These are phyloP conservation scores for Trichosporon faecale DNA, from an alignment of 1,284 basidiomycete genomes.

Conservation along the genomic window DNA sequence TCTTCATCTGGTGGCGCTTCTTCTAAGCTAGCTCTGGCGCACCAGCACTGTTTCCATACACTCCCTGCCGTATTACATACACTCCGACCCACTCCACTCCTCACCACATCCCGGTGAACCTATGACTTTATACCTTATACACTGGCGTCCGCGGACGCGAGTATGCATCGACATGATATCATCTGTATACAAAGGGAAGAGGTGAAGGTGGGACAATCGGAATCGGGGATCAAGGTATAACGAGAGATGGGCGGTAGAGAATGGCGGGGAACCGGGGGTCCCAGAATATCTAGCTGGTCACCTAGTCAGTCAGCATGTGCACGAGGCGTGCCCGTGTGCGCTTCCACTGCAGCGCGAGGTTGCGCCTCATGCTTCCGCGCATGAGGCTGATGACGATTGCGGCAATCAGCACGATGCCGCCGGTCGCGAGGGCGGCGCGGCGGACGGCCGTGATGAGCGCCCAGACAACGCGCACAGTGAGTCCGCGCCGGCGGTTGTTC, in stretches of 20 bases:
- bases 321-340: slow-evolving; percentile 17
- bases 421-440: slow-evolving; percentile 39
- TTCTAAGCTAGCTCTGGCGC: slow-evolving; percentile 31
- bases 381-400: slow-evolving; percentile 32
- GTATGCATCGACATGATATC: slow-evolving; percentile 11
- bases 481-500: slow-evolving; percentile 24
- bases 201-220: neutral
- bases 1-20: slow-evolving; percentile 91
- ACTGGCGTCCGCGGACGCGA: slow-evolving; percentile 1
- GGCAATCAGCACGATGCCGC: slow-evolving; percentile 34
- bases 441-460: slow-evolving; percentile 35
- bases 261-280: neutral
- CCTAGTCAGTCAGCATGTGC: slow-evolving; percentile 9
- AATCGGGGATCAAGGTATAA: neutral
- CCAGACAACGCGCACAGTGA: slow-evolving; percentile 38
- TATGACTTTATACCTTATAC: slow-evolving; percentile 7
- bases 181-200: slow-evolving; percentile 7
- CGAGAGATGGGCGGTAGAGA: neutral
- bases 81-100: neutral
- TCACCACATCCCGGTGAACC: neutral
- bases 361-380: slow-evolving; percentile 35
- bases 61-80: neutral
- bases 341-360: slow-evolving; percentile 7
- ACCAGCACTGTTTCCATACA: neutral
- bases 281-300: neutral